Base-by-base conservation (phyloP, 345 rosid genomes). In the Eucalyptus rudis region DNA sequence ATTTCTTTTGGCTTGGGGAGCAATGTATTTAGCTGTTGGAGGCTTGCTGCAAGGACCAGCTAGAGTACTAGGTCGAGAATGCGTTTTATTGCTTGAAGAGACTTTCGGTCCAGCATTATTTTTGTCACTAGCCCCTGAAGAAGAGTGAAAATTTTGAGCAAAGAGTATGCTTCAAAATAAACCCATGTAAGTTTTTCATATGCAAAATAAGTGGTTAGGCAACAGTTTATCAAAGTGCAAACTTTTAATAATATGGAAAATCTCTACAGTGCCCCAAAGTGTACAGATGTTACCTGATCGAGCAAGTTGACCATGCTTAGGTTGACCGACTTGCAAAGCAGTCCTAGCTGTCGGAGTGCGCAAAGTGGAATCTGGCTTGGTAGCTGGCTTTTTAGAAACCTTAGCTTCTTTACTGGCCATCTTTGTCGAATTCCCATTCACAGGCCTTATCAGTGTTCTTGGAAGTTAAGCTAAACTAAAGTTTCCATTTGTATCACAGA, bases 371-470 rank as follows among this genome's bases (percentile, higher is more conserved):
- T 89, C 93, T 27, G 87, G 79, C 93, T 94, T 95, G 52, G 92
- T 86, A 88, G 88, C 92, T 76, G 91, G 91, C 89, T 68, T 80
- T 91, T 93, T 95, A 59, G 94, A 90, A 88, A 91, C 81, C 91
- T 91, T 94, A 86, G 90, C 62, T 90, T 92, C 97, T 92, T 92
- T 94, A 86, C 58, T 86, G 86, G 91, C 91, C 86, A 88, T 90
- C 84, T 89, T 94, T 54, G 92, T 88, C 10, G 91, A 87, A 76
- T 90, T 93, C 52, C 87, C 59, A 90, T 90, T 93, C 88, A 94
- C 94, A 88, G 95, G 94, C 91, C 93, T 94, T 94, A 93, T 96
- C 86, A 92, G 90, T 91, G 98, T 98, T 90, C 90, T 64, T 45
- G 89, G 90, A 91, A 93, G 94, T 97, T 93, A 97, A 97, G 98